Base-by-base conservation (phyloP, 2,329 filamentous ascomycete species). In the Didymella segeticola region DNA sequence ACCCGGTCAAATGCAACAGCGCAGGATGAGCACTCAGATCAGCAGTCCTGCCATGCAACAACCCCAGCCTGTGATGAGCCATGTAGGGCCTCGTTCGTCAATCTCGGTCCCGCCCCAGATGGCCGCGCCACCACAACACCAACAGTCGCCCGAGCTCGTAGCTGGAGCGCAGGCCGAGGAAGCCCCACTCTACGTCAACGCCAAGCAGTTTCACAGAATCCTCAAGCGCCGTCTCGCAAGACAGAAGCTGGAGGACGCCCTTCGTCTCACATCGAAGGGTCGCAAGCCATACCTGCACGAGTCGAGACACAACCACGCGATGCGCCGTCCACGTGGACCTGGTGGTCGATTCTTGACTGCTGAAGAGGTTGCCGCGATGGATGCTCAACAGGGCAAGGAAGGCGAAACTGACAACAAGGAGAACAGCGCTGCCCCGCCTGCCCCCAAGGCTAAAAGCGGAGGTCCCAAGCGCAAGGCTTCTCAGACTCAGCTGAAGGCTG, bases 131-230 rank as follows among this genome's bases (percentile, higher is more conserved):
- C 88, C 89, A 70, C 87, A 88, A 77, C 84, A 85, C 58, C 86
- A 86, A 54, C 87, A 90, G 58, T 93, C 91, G 1, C 90, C 91
- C 7, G 93, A 97, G 71, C 86, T 95, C 66, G 84, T 89, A 1
- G 80, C 88, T 7, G 82, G 80, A 12, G 83, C 84, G 12, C 70
- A 64, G 43, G 86, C 87, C 4, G 95, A 98, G 73, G 95, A 99
- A 71, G 93, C 93, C 0, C 95, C 95, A 0, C 80, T 99, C 1
- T 99, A 99, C 66, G 95, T 99, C 69, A 99, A 99, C 68, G 95
- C 95, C 5, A 99, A 99, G 75, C 95, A 99, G 70, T 99, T 99
- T 66, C 95, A 99, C 73, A 89, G 95, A 22, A 99, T 99, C 42
- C 78, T 99, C 48, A 98, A 99, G 81, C 86, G 95, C 53, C 86